Base-by-base conservation (phyloP, 495 filamentous ascomycete species). In the Penicillium salamii region DNA sequence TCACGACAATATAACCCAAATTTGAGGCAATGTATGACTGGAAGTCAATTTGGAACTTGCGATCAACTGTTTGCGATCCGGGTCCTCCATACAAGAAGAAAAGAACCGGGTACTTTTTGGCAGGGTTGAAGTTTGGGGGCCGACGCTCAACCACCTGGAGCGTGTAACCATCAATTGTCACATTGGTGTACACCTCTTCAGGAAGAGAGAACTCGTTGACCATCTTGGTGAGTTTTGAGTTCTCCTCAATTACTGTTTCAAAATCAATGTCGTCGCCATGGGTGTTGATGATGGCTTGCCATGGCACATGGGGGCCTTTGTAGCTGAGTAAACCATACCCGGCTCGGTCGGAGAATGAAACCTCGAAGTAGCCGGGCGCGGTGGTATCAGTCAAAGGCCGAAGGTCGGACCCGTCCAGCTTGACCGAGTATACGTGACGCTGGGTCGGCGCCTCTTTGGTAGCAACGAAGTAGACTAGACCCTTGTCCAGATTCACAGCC, bases 21-120 rank as follows among this genome's bases (percentile, higher is more conserved):
- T 71, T 83, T 3, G 88, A 88, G 24, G 93, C 89, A 37, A 97
- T 68, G 63, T 93, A 97, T 0, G 90, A 80, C 65, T 97, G 91
- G 63, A 91, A 98, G 61, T 97, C 89, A 37, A 97, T 83, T 2
- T 59, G 68, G 67, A 96, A 97, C 42, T 69, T 80, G 67, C 92
- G 91, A 52, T 85, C 71, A 1, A 98, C 93, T 0, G 75, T 79
- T 63, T 98, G 93, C 15, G 90, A 96, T 17, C 87, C 89, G 0
- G 93, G 93, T 5, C 93, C 93, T 26, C 86, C 87, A 65, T 98
- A 98, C 39, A 96, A 81, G 54, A 88, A 84, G 74, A 98, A 98
- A 1, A 98, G 79, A 7, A 98, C 90, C 1, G 93, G 95, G 55
- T 98, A 97, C 57, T 85, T 82, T 65, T 87, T 91, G 48, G 80